These are phyloP conservation scores for Geotrichum klebahnii DNA, from an alignment of 1,139 yeast genomes.

Conservation along the genomic window DNA sequence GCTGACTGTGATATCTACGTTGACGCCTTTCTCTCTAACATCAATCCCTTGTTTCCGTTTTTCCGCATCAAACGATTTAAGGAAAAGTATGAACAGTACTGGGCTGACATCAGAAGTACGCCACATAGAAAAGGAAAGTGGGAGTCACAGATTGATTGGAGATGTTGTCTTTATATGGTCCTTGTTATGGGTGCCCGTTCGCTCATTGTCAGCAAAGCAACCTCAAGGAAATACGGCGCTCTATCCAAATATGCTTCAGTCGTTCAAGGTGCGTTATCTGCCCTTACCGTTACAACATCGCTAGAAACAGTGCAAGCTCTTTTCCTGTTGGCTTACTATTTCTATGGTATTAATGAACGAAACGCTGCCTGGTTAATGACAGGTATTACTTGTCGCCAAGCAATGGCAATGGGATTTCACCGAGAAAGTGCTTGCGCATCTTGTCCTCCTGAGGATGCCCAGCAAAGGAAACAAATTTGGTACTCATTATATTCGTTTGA, in stretches of 20 bases:
- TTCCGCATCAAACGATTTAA: slow-evolving; percentile 16
- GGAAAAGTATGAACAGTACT: slow-evolving; percentile 20
- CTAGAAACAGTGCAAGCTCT: slow-evolving; percentile 20
- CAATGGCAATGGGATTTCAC: slow-evolving; percentile 22
- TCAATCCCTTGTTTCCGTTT: slow-evolving; percentile 20
- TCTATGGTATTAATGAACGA: slow-evolving; percentile 22
- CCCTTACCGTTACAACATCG: slow-evolving; percentile 19
- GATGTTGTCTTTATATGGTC: slow-evolving; percentile 23
- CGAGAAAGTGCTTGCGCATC: slow-evolving; percentile 18
- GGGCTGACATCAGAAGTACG: slow-evolving; percentile 18
- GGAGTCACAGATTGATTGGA: slow-evolving; percentile 19
- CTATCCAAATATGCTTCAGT: slow-evolving; percentile 19
- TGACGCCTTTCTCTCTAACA: slow-evolving; percentile 17
- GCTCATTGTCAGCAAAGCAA: slow-evolving; percentile 17
- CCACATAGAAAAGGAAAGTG: slow-evolving; percentile 12
- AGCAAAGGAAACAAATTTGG: slow-evolving; percentile 19
- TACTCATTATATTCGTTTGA: slow-evolving; percentile 21
- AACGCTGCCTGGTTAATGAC: slow-evolving; percentile 22
- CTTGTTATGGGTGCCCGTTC: slow-evolving; percentile 22
- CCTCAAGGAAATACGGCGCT: slow-evolving; percentile 16
- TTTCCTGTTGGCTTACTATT: slow-evolving; percentile 18
- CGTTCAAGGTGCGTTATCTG: slow-evolving; percentile 20
- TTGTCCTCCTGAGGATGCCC: slow-evolving; percentile 18
- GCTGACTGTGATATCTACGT: slow-evolving; percentile 19
- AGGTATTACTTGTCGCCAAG: slow-evolving; percentile 20